These are phyloP conservation scores for Paracamarosporium sp. DNA, from an alignment of 2,329 filamentous ascomycete species.

Conservation along the genomic window DNA sequence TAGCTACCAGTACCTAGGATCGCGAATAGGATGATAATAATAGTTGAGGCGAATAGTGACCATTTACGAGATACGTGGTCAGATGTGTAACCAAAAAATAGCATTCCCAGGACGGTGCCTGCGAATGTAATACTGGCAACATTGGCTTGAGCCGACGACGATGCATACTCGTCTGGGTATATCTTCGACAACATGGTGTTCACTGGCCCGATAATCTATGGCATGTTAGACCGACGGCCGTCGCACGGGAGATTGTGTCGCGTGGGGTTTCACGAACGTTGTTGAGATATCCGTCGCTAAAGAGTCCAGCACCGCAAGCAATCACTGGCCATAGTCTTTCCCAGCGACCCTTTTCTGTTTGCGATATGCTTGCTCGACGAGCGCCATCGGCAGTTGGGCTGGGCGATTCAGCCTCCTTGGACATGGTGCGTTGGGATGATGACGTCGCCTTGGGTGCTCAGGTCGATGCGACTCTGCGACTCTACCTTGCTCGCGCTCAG, in stretches of 20 bases:
- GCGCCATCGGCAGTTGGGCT: conserved; percentile 12
- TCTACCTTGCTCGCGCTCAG: neutral
- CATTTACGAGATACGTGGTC: conserved; percentile 87
- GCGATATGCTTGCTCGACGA: conserved; percentile 34
- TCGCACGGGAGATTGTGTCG: conserved; percentile 8
- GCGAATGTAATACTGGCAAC: conserved; percentile 85
- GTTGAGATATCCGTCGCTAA: conserved; percentile 92
- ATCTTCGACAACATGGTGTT: conserved; percentile 75
- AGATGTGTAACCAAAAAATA: conserved; percentile 79
- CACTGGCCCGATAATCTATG: conserved; percentile 83
- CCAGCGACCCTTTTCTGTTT: conserved; percentile 43
- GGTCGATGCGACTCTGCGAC: neutral
- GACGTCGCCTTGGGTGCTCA: conserved; percentile 1
- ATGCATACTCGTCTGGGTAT: conserved; percentile 73
- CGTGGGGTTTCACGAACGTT: conserved; percentile 61
- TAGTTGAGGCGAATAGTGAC: conserved; percentile 79
- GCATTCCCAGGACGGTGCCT: conserved; percentile 82
- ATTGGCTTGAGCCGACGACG: conserved; percentile 73
- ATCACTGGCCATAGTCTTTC: conserved; percentile 74
- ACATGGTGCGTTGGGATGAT: conserved; percentile 20
- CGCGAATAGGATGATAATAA: conserved; percentile 86
- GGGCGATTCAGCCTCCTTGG: conserved; percentile 17
- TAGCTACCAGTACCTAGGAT: conserved; percentile 80
- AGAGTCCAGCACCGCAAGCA: conserved; percentile 87
- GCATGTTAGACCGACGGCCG: conserved; percentile 15